Evolutionary conservation across 257 asterid species (phyloP).

Genomic region (Sherardia arvensis): DNA sequence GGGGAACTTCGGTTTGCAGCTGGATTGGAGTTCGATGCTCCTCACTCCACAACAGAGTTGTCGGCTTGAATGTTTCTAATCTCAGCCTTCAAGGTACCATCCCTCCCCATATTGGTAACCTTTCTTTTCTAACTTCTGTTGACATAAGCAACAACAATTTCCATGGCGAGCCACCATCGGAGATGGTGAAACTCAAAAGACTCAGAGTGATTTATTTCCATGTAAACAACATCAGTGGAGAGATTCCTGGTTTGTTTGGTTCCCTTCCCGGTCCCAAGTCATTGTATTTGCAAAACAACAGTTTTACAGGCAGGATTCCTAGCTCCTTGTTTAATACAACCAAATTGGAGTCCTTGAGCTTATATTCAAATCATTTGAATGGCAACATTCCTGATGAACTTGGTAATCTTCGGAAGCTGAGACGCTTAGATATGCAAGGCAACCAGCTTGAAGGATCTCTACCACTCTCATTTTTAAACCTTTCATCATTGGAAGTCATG

Average conservation of each 20-base stretch:
- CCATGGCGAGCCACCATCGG: too few relatives aligned
- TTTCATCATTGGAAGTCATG: constrained; percentile 9
- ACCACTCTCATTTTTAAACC: constrained; percentile 11
- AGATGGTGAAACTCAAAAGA: not conserved
- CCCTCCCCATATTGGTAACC: too few relatives aligned
- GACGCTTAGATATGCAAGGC: not conserved
- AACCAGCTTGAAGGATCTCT: constrained; percentile 18
- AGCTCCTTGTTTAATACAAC: constrained; percentile 13
- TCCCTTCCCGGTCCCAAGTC: constrained; percentile 7
- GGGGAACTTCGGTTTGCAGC: not conserved
- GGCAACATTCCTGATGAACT: constrained; percentile 10
- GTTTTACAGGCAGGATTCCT: constrained; percentile 14
- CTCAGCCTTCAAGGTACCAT: too few relatives aligned
- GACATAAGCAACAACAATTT: too few relatives aligned
- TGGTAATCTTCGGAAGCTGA: constrained; percentile 1
- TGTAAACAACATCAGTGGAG: constrained; percentile 16
- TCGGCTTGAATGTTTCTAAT: not conserved
- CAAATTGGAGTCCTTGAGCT: not conserved
- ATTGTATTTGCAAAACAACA: not conserved
- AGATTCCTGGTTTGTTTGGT: constrained; percentile 13
- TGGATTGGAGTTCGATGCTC: constrained; percentile 10
- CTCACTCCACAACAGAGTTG: too few relatives aligned
- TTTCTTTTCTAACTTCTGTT: too few relatives aligned
- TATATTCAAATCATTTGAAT: not conserved
- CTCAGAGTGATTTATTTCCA: constrained; percentile 5